Conservation (phyloP, 2,329 filamentous ascomycete species). For the Neonectria punicea region DNA sequence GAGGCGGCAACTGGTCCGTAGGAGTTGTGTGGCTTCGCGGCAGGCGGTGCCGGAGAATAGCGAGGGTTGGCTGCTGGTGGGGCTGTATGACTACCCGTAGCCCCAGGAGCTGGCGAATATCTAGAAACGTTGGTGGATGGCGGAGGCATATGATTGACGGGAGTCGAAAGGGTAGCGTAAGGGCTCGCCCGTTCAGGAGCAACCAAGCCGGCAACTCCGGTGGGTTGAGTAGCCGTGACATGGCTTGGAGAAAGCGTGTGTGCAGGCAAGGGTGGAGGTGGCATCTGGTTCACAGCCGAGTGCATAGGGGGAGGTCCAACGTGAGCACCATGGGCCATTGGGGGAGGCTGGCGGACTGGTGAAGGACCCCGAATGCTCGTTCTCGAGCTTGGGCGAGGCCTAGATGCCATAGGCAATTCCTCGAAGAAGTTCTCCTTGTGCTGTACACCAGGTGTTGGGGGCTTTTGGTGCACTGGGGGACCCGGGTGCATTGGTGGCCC, state of each 20-base stretch:
- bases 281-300: slow-evolving; percentile 33
- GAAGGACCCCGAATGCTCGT: slow-evolving; percentile 59
- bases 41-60: slow-evolving; percentile 63
- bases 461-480: slow-evolving; percentile 46
- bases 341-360: slow-evolving; percentile 51
- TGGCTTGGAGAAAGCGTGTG: slow-evolving; percentile 25
- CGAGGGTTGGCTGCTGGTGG: slow-evolving; percentile 58
- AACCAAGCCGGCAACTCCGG: slow-evolving; percentile 57
- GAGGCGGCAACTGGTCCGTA: slow-evolving; percentile 49
- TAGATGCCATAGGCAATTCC: slow-evolving; percentile 74
- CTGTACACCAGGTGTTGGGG: slow-evolving; percentile 48
- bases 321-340: slow-evolving; percentile 37
- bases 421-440: slow-evolving; percentile 76
- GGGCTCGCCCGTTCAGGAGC: slow-evolving; percentile 64
- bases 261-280: slow-evolving; percentile 30
- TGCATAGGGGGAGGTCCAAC: slow-evolving; percentile 41
- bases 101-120: slow-evolving; percentile 70
- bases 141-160: slow-evolving; percentile 46
- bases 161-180: slow-evolving; percentile 60
- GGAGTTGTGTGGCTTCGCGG: slow-evolving; percentile 55
- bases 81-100: slow-evolving; percentile 36
- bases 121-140: slow-evolving; percentile 53
- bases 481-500: slow-evolving; percentile 46
- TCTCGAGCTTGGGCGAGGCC: slow-evolving; percentile 69
- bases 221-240: slow-evolving; percentile 29